Conservation (phyloP, 2,329 filamentous ascomycete genomes). For the Cyanodermella asteris region DNA sequence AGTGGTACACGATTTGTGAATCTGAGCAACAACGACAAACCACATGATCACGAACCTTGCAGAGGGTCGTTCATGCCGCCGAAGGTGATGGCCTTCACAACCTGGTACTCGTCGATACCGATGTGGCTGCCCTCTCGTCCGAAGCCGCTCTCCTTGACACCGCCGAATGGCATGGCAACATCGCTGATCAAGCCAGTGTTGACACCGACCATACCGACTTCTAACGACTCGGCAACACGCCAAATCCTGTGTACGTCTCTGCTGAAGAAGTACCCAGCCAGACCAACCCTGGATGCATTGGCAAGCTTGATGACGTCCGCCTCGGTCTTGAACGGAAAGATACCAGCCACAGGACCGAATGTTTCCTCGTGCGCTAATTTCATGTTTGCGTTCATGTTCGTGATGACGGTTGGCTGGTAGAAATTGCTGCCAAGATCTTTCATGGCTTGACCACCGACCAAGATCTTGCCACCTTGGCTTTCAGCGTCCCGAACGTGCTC, state of each 20-base stretch:
- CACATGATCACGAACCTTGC: slow-evolving; percentile 18
- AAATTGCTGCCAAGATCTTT: slow-evolving; percentile 64
- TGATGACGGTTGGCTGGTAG: slow-evolving; percentile 73
- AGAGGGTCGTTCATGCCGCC: slow-evolving; percentile 39
- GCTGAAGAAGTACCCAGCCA: slow-evolving; percentile 88
- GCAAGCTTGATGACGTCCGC: slow-evolving; percentile 69
- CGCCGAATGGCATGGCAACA: slow-evolving; percentile 42
- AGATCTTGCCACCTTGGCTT: slow-evolving; percentile 52
- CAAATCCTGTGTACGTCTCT: slow-evolving; percentile 35
- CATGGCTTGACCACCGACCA: slow-evolving; percentile 60
- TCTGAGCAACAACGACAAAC: too few relatives aligned
- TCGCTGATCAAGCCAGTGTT: slow-evolving; percentile 48
- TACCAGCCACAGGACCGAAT: slow-evolving; percentile 76
- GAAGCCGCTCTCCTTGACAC: slow-evolving; percentile 65
- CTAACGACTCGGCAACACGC: slow-evolving; percentile 35
- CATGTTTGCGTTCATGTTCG: slow-evolving; percentile 73
- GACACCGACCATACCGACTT: slow-evolving; percentile 33
- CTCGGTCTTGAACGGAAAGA: slow-evolving; percentile 78
- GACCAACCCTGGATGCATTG: slow-evolving; percentile 62
- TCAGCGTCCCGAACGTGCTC: slow-evolving; percentile 60
- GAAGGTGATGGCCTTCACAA: slow-evolving; percentile 47
- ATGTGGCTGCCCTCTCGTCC: slow-evolving; percentile 59
- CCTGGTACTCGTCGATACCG: slow-evolving; percentile 54
- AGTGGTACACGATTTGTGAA: too few relatives aligned
- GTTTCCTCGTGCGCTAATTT: slow-evolving; percentile 71